Base-by-base conservation (phyloP, 306 rosid species). In the Spatholobus suberectus region DNA sequence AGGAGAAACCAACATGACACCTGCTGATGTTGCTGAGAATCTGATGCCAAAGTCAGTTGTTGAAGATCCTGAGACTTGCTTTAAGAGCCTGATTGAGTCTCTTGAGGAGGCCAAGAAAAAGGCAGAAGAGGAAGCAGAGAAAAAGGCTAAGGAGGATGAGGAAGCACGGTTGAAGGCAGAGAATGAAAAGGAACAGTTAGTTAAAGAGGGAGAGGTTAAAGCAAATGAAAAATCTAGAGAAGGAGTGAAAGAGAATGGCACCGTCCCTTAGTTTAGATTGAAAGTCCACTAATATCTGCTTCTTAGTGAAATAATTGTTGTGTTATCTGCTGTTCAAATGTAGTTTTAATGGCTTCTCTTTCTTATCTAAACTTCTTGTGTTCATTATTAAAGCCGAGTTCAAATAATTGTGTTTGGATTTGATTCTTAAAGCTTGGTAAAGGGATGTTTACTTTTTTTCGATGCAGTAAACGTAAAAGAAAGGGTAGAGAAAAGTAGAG, bases 21-120 rank as follows among this genome's bases (percentile, higher is more conserved):
- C 92, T 51, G 94, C 94, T 34, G 92, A 91, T 75, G 91, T 93
- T 7, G 97, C 96, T 1, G 94, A 93, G 86, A 88, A 83, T 81
- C 55, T 93, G 68, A 89, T 90, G 91, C 92, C 91, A 0, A 93
- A 93, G 77, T 83, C 92, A 3, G 21, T 40, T 2, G 17, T 20
- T 0, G 88, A 89, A 15, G 86, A 85, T 52, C 67, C 18, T 0
- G 78, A 75, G 0, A 32, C 43, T 55, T 81, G 92, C 38, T 78
- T 91, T 83, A 55, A 85, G 88, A 88, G 55, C 40, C 44, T 91
- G 81, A 66, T 89, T 14, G 35, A 87, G 74, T 90, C 83, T 47
- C 43, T 75, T 57, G 73, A 85, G 24, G 35, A 54, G 11, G 35
- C 61, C 0, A 27, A 47, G 18, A 67, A 75, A 18, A 43, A 75